A percentile compares a stretch with the other conserved stretches of the same genome.
These are phyloP conservation scores for Oldenlandia corymbosa DNA, from an alignment of 257 asterid genomes.

Conservation along the genomic window DNA sequence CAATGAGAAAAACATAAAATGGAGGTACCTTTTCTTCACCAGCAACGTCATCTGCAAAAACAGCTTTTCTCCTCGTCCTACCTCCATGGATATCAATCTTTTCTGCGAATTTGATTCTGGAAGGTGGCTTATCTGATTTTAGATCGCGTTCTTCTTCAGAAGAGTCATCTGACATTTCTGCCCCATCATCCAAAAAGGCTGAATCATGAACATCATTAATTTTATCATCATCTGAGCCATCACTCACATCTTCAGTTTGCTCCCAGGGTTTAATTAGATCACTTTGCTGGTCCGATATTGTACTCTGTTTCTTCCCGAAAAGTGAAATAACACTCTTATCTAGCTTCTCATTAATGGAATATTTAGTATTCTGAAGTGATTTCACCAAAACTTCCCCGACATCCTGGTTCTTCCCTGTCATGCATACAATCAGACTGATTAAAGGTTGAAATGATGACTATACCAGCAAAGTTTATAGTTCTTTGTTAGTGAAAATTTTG, in stretches of 20 bases:
- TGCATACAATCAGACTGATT: slow-evolving; percentile 8
- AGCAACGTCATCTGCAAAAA: slow-evolving; percentile 52
- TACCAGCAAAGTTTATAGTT: no score
- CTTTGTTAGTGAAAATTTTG: no score
- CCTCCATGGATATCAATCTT: slow-evolving; percentile 61
- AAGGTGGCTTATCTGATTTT: slow-evolving; percentile 33
- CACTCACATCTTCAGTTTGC: slow-evolving; percentile 34
- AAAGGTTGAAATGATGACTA: not conserved
- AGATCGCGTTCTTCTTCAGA: slow-evolving; percentile 52
- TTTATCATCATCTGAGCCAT: slow-evolving; percentile 44
- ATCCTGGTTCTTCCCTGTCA: slow-evolving; percentile 69
- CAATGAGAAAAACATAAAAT: slow-evolving; percentile 2
- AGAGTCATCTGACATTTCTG: slow-evolving; percentile 21
- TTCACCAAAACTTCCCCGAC: slow-evolving; percentile 84
- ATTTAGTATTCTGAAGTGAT: slow-evolving; percentile 74
- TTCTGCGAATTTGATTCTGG: slow-evolving; percentile 34
- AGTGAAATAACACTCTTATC: slow-evolving; percentile 61
- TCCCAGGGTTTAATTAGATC: slow-evolving; percentile 35
- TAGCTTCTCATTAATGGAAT: slow-evolving; percentile 78
- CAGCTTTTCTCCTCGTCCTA: slow-evolving; percentile 90
- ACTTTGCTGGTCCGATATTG: slow-evolving; percentile 27
- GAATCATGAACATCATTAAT: slow-evolving; percentile 32
- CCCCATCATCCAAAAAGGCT: slow-evolving; percentile 34
- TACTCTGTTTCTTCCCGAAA: slow-evolving; percentile 47
- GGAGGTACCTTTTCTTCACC: slow-evolving; percentile 43